Evolutionary conservation across 345 rosid genomes (phyloP).

Genomic region (Ricinus communis): DNA sequence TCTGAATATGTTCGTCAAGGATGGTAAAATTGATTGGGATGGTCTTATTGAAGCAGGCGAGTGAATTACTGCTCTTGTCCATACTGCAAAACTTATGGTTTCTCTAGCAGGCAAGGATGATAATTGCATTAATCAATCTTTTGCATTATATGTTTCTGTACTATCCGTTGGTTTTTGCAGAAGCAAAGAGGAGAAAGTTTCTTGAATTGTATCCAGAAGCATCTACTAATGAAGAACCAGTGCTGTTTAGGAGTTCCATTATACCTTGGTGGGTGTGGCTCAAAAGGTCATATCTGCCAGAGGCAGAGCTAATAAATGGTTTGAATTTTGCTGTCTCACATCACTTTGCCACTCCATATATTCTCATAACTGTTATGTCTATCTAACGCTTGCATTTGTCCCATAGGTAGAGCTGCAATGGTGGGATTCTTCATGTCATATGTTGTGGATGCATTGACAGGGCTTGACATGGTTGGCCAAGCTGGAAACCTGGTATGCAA

Average conservation of each 20-base stretch:
- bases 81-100: no score
- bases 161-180: conserved; percentile 27
- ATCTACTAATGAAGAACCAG: conserved; percentile 48
- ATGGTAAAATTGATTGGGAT: conserved; percentile 56
- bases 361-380: background rate
- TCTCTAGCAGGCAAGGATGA: background rate
- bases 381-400: background rate
- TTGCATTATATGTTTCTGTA: background rate
- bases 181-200: conserved; percentile 57
- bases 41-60: conserved; percentile 46
- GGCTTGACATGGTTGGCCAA: conserved; percentile 34
- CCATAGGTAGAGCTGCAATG: conserved; percentile 60
- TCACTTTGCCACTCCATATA: background rate
- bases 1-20: conserved; percentile 51
- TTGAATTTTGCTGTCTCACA: background rate
- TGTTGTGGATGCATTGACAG: conserved; percentile 43
- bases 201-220: conserved; percentile 48
- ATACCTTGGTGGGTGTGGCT: conserved; percentile 69
- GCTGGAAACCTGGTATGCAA: conserved; percentile 40
- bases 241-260: conserved; percentile 51
- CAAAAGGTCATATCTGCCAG: conserved; percentile 43
- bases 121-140: background rate
- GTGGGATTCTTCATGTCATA: conserved; percentile 49
- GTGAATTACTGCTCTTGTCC: background rate
- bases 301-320: conserved; percentile 56